These are phyloP conservation scores for Thuidium tamariscinum DNA, from an alignment of 225 moss, liverwort and hornwort genomes.

Conservation along the genomic window DNA sequence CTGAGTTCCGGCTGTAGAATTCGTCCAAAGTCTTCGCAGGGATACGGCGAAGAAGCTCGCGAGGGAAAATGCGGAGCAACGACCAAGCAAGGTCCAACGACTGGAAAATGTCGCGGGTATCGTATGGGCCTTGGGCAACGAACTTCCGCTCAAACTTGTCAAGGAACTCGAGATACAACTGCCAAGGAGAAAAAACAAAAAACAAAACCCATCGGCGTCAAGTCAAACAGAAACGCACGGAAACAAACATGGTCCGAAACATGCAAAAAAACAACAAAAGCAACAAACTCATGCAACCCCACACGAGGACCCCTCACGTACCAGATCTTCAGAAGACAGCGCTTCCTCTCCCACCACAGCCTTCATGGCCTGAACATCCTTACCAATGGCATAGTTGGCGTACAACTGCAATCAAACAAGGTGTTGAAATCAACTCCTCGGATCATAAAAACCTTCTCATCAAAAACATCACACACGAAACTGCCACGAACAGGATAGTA, in stretches of 20 bases:
- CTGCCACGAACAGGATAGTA: too few relatives aligned
- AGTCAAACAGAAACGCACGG: not conserved
- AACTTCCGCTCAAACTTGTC: conserved; percentile 92
- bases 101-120: conserved; percentile 90
- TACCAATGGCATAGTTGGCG: conserved; percentile 93
- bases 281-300: too few relatives aligned
- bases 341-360: conserved; percentile 98
- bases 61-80: conserved; percentile 84
- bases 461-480: conserved; percentile 3
- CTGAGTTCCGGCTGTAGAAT: conserved; percentile 78
- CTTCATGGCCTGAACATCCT: conserved; percentile 99
- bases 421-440: not conserved
- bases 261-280: too few relatives aligned
- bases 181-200: not conserved
- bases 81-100: conserved; percentile 92
- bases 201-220: not conserved
- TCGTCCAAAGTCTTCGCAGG: conserved; percentile 78
- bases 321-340: conserved; percentile 92
- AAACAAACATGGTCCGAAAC: too few relatives aligned
- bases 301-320: not conserved
- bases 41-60: conserved; percentile 87
- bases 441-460: not conserved
- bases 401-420: conserved; percentile 51
- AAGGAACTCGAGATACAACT: conserved; percentile 86
- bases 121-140: conserved; percentile 88